Evolutionary conservation across 148 eudicot species (phyloP).

Genomic region (Rhododendron simsii): DNA sequence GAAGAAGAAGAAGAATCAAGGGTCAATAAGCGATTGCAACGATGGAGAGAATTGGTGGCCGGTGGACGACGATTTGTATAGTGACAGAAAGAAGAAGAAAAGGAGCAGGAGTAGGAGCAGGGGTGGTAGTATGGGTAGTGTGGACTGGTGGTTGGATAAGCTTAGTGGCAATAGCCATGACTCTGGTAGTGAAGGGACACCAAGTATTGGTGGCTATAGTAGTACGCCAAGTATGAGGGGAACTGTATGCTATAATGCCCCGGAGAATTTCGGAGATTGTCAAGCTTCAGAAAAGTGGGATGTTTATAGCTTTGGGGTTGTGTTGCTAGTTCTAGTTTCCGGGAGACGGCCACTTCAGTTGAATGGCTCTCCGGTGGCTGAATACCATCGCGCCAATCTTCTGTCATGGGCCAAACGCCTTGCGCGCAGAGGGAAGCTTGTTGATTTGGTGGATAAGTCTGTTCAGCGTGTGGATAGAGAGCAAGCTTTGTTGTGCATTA

Average conservation of each 20-base stretch:
- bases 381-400: constrained; percentile 84
- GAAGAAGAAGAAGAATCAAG: constrained; percentile 28
- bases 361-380: constrained; percentile 69
- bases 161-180: constrained; percentile 36
- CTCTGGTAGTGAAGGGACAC: constrained; percentile 12
- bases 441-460: constrained; percentile 69
- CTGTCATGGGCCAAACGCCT: constrained; percentile 82
- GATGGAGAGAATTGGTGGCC: constrained; percentile 60
- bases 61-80: constrained; percentile 48
- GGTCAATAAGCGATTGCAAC: constrained; percentile 31
- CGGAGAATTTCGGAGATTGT: constrained; percentile 61
- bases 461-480: constrained; percentile 45
- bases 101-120: constrained; percentile 5
- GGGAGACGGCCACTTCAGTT: constrained; percentile 91
- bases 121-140: constrained; percentile 25
- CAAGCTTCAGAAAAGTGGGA: constrained; percentile 89
- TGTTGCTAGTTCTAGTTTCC: constrained; percentile 67
- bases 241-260: constrained; percentile 88
- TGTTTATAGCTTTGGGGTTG: constrained; percentile 84
- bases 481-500: constrained; percentile 65
- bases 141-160: constrained; percentile 95
- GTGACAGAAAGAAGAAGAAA: constrained; percentile 21
- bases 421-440: constrained; percentile 86
- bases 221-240: constrained; percentile 98
- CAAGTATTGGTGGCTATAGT: constrained; percentile 75